These are phyloP conservation scores for Picea abies DNA, from an alignment of 83 land plant genomes.

Conservation along the genomic window DNA sequence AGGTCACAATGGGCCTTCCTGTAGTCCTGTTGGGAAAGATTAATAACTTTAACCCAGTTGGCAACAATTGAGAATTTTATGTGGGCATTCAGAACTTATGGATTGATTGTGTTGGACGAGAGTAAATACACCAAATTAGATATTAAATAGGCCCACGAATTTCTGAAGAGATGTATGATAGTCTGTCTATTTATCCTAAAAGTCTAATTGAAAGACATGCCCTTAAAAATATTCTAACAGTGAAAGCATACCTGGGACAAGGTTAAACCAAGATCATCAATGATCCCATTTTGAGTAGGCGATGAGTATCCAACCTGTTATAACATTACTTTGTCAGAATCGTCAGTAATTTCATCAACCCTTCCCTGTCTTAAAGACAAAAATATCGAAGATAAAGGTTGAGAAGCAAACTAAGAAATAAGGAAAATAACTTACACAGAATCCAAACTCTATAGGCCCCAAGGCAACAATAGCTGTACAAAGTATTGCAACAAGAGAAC, in stretches of 20 bases:
- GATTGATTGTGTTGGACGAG: too few species aligned
- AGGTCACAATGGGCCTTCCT: too few species aligned
- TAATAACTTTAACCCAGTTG: too few species aligned
- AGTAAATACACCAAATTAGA: too few species aligned
- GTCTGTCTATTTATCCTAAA: too few species aligned
- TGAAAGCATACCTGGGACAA: slow-evolving; percentile 48
- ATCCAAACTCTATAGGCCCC: slow-evolving; percentile 76
- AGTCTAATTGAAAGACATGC: too few species aligned
- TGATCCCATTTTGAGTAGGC: slow-evolving; percentile 74
- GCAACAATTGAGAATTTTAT: too few species aligned
- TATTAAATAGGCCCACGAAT: background rate
- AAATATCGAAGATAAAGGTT: background rate
- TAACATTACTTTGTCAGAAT: background rate
- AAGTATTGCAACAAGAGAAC: slow-evolving; percentile 11
- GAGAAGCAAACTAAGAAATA: background rate
- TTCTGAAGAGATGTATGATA: too few species aligned
- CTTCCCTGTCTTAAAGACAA: background rate
- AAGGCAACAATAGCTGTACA: slow-evolving; percentile 68
- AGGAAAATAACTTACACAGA: slow-evolving; percentile 39
- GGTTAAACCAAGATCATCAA: slow-evolving; percentile 45
- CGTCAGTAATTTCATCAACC: background rate
- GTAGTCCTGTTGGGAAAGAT: too few species aligned
- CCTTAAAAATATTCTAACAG: background rate
- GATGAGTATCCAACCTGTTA: slow-evolving; percentile 70
- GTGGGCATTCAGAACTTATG: too few species aligned